A percentile compares a stretch with the other conserved stretches of the same genome.
phyloP scores from a whole-genome alignment of 2,329 filamentous ascomycete species.

The Calonectria pseudoreteaudii region DNA sequence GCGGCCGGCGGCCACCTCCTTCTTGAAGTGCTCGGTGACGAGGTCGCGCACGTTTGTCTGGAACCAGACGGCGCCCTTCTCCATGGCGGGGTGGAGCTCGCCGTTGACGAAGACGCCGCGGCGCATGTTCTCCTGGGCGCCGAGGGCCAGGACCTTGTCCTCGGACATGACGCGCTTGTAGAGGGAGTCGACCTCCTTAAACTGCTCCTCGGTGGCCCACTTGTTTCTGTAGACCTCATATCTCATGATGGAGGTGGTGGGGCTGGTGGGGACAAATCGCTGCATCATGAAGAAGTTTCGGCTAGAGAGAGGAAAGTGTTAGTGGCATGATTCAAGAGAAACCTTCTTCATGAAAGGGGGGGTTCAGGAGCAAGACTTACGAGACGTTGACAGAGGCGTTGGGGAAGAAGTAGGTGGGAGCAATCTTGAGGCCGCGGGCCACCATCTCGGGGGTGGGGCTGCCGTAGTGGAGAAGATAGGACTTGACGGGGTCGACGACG shows the following conservation, averaged over 20 bases:
- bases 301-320: conserved; percentile 45
- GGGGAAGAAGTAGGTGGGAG: conserved; percentile 60
- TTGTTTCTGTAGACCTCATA: conserved; percentile 58
- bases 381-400: conserved; percentile 61
- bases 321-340: background rate
- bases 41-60: conserved; percentile 16
- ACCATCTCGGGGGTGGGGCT: conserved; percentile 21
- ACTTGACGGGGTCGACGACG: conserved; percentile 47
- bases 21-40: conserved; percentile 7
- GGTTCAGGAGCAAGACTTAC: conserved; percentile 51
- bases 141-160: conserved; percentile 63
- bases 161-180: conserved; percentile 59
- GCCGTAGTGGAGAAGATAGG: conserved; percentile 21
- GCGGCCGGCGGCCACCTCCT: conserved; percentile 8
- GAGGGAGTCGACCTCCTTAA: conserved; percentile 3
- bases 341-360: background rate
- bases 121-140: conserved; percentile 62
- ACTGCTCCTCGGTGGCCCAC: conserved; percentile 1
- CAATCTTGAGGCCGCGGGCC: conserved; percentile 10
- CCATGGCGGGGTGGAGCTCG: conserved; percentile 63
- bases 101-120: conserved; percentile 63
- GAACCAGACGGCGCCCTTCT: conserved; percentile 51
- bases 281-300: conserved; percentile 72
- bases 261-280: conserved; percentile 67
- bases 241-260: conserved; percentile 64